Evolutionary conservation across 2,329 filamentous ascomycete genomes (phyloP).

Genomic region (Dothideomycetes sp.): DNA sequence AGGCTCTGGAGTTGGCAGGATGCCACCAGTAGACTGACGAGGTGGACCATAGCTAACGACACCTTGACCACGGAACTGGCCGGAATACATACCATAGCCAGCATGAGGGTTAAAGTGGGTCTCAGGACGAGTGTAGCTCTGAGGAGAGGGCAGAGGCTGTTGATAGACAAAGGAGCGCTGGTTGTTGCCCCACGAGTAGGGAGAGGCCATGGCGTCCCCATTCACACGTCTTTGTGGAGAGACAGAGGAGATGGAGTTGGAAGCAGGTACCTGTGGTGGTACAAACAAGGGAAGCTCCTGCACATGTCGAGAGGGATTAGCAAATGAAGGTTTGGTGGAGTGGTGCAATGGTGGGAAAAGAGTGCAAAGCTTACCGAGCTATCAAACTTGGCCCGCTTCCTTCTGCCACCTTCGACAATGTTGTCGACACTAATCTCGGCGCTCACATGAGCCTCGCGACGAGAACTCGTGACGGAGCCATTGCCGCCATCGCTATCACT

Average conservation of each 20-base stretch:
- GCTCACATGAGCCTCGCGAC: conserved; percentile 79
- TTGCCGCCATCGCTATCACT: conserved; percentile 79
- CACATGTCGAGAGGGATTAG: too few relatives aligned
- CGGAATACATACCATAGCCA: conserved; percentile 6
- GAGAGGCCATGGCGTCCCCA: conserved; percentile 51
- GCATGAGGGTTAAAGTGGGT: conserved; percentile 19
- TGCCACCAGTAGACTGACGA: conserved; percentile 39
- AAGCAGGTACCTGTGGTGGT: conserved; percentile 83
- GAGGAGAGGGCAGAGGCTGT: conserved; percentile 71
- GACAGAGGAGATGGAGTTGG: conserved; percentile 93
- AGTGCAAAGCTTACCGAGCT: conserved; percentile 85
- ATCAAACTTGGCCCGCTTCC: conserved; percentile 89
- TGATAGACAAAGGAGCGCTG: conserved; percentile 73
- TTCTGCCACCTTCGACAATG: conserved; percentile 90
- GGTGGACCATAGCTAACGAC: conserved; percentile 26
- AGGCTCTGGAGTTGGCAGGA: conserved; percentile 90
- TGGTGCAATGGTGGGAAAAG: too few relatives aligned
- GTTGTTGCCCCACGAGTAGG: conserved; percentile 53
- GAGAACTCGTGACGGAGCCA: conserved; percentile 58
- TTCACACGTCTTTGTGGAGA: conserved; percentile 78
- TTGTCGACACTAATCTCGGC: conserved; percentile 98
- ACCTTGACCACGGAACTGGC: conserved; percentile 47
- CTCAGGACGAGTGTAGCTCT: conserved; percentile 49
- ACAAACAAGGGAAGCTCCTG: conserved; percentile 94
- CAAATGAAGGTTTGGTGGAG: conserved; percentile 1